Evolutionary conservation across 768 basidiomycete species (phyloP), one percentile per base, ranked within the genome.

Genomic region (Lentinula sp.): DNA sequence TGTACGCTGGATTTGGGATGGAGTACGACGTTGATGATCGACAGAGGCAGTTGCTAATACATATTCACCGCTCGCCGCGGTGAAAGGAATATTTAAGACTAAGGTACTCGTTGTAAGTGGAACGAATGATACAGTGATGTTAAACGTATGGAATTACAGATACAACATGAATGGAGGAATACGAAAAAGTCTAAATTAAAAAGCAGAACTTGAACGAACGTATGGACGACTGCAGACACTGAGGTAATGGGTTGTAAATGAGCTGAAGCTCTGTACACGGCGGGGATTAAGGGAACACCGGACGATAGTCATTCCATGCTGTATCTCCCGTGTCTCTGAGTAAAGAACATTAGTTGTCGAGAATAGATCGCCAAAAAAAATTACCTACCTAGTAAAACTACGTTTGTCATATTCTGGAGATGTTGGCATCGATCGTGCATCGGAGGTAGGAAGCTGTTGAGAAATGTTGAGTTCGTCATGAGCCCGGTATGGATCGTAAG

Each of bases 401-500:
- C 28, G 28, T 28, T 28, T 28, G 28, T 28, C 28, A 28, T 28
- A 28, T 28, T 28, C 28, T 20, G 41, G 12, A 12, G 45, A 20
- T 32, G 49, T 51, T n/a, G 59, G 59, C 6, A 37, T 39, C 4
- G 59, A 60, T 20, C 59, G 48, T 15, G 59, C 41, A 16, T 60
- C 49, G 36, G 59, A 60, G 12, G 59, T 60, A n/a, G 59, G 59
- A 33, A 59, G 16, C 15, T 57, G 37, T 3, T 57, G 58, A 16
- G 39, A 56, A 9, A 6, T 23, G 23, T 41, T 43, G 28, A 18
- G 12, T 23, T 41, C 23, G 23, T 18, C 8, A 13, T 23, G 33
- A 13, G 32, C 36, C 37, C 9, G 36, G 33, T 39, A 54, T 36
- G 18, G 18, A 45, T 45, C 41, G 16, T 43, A 41, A 2, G 23